Evolutionary conservation across 352 stramenopile species (phyloP).

Genomic region (Phytophthora macrochlamydospora): DNA sequence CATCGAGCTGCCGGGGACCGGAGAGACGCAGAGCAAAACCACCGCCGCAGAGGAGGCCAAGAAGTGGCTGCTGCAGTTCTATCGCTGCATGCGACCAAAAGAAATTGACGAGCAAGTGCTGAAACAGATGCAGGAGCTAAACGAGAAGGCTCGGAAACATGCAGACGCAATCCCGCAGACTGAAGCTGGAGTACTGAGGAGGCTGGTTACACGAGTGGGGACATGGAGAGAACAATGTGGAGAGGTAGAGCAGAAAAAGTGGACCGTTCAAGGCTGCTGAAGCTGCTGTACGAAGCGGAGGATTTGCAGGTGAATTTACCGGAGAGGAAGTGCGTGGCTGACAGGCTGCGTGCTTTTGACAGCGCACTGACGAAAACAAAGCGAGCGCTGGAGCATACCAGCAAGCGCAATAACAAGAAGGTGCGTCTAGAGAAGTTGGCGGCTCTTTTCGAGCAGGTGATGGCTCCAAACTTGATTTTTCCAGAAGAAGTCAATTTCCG

Average conservation of each 20-base stretch:
- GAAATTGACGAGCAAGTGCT: conserved; percentile 47
- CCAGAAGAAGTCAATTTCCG: conserved; percentile 56
- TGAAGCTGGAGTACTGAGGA: conserved; percentile 60
- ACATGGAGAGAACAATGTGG: conserved; percentile 56
- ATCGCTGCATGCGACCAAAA: conserved; percentile 56
- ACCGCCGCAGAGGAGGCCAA: conserved; percentile 46
- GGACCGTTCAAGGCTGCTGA: conserved; percentile 52
- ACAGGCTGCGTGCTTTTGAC: conserved; percentile 59
- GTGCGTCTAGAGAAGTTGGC: conserved; percentile 63
- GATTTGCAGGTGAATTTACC: conserved; percentile 54
- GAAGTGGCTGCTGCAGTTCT: conserved; percentile 72
- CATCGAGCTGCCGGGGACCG: conserved; percentile 62
- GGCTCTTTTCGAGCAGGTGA: conserved; percentile 49
- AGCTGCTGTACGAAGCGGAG: conserved; percentile 63
- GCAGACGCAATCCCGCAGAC: conserved; percentile 38
- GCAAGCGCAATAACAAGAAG: conserved; percentile 62
- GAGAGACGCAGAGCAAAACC: conserved; percentile 11
- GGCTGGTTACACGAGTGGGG: conserved; percentile 57
- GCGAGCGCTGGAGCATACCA: conserved; percentile 65
- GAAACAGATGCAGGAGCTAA: conserved; percentile 46
- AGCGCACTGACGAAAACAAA: conserved; percentile 65
- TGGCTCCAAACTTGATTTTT: conserved; percentile 59
- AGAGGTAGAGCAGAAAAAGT: conserved; percentile 32
- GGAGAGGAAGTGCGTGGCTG: conserved; percentile 43
- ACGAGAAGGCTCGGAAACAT: conserved; percentile 31